Base-by-base conservation (phyloP, 345 rosid genomes). In the Odontarrhena argentea region DNA sequence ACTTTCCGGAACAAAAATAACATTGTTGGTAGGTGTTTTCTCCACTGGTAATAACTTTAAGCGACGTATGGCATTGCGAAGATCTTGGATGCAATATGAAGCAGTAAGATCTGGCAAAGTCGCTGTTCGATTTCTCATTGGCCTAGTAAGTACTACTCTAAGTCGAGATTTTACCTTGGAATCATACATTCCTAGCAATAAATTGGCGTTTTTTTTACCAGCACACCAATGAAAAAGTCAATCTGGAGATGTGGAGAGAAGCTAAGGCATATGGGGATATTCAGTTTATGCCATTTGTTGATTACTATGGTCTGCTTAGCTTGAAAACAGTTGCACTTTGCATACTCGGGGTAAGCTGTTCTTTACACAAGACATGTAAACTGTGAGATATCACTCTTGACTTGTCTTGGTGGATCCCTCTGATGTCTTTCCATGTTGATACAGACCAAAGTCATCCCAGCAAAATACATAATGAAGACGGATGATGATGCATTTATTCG, bases 401-500 rank as follows among this genome's bases (percentile, higher is more conserved):
- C 25, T 25, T 34, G 30, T 13, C 36, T 46, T 7, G 4, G 26
- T 63, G 18, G 42, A 12, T 13, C 43, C 8, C n/a, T 47, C 46
- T 43, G 7, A 46, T 57, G 45, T 36, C 58, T 58, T 25, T 64
- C 28, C 18, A 55, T 25, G 46, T 70, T 66, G 34, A 50, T 83
- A 85, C 87, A 92, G 98, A 85, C 88, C 8, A 86, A 87, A 77
- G 78, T 87, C 71, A 71, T 87, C 43, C 90, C 86, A 59, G 90
- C 97, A 50, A 87, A 87, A 70, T 86, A 86, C 69, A 78, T 93
- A 55, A 89, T 93, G 98, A 93, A 93, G 79, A 85, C 92, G 4
- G 98, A 93, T 43, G 98, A 92, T 55, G 98, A 93, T 70, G 98
- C 88, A 12, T 93, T 93, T 80, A 90, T 86, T 35, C 70, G 97